These are phyloP conservation scores for Melocanna baccifera DNA, from an alignment of 176 grass and related monocot genomes.

Conservation along the genomic window DNA sequence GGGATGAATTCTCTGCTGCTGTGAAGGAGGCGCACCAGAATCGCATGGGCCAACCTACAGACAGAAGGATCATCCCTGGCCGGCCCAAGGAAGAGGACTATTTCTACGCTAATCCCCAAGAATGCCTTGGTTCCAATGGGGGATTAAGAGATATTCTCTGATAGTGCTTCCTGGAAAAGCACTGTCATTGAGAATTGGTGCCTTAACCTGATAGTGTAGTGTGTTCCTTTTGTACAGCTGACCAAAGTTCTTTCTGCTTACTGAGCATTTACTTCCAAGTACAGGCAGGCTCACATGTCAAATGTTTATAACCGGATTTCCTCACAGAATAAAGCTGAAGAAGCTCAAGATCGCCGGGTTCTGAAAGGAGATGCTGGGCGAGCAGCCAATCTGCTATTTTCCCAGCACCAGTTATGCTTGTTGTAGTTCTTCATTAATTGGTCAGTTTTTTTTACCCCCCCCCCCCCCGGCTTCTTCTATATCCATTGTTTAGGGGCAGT, in stretches of 20 bases:
- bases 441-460: background rate
- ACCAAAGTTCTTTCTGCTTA: background rate
- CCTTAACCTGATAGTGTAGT: background rate
- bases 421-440: slow-evolving; percentile 15
- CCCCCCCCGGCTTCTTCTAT: background rate
- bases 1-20: slow-evolving; percentile 70
- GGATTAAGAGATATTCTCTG: slow-evolving; percentile 32
- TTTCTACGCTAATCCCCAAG: slow-evolving; percentile 89
- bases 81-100: slow-evolving; percentile 92
- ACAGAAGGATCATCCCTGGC: slow-evolving; percentile 53
- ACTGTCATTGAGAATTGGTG: background rate
- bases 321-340: slow-evolving; percentile 41
- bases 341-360: slow-evolving; percentile 2
- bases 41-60: slow-evolving; percentile 69
- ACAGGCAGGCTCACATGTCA: slow-evolving; percentile 18
- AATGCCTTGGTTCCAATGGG: slow-evolving; percentile 45
- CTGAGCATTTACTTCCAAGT: slow-evolving; percentile 29
- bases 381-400: slow-evolving; percentile 25
- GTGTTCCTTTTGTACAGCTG: slow-evolving; percentile 39
- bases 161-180: background rate
- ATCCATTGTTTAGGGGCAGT: slow-evolving; percentile 1
- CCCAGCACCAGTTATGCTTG: background rate
- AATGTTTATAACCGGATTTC: background rate
- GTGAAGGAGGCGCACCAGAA: slow-evolving; percentile 67
- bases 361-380: background rate